Percentiles rank a stretch among this genome's conserved stretches.
Evolutionary conservation across 495 filamentous ascomycete genomes (phyloP).

Genomic region (Podospora fimiseda): DNA sequence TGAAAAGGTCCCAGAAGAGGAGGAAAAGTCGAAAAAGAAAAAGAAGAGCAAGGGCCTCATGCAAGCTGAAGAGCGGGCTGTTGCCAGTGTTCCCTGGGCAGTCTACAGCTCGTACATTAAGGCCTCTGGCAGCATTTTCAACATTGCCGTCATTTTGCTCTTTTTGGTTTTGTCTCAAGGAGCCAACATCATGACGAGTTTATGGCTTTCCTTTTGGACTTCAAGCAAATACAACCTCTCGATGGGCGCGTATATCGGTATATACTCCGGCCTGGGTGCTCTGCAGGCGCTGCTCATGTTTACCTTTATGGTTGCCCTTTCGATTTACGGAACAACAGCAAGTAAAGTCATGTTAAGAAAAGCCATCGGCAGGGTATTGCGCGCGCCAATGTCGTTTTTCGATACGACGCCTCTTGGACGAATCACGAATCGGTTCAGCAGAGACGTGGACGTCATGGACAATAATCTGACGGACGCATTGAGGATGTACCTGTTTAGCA

Average conservation of each 20-base stretch:
- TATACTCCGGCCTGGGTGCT: slow-evolving; percentile 73
- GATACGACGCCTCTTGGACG: slow-evolving; percentile 94
- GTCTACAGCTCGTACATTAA: slow-evolving; percentile 76
- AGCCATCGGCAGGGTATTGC: slow-evolving; percentile 74
- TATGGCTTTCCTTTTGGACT: slow-evolving; percentile 95
- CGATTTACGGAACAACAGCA: slow-evolving; percentile 71
- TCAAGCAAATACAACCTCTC: slow-evolving; percentile 61
- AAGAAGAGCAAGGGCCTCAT: slow-evolving; percentile 66
- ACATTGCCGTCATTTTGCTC: slow-evolving; percentile 56
- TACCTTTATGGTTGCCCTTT: slow-evolving; percentile 52
- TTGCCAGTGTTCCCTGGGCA: slow-evolving; percentile 73
- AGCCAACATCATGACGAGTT: slow-evolving; percentile 74
- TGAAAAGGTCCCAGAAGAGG: slow-evolving; percentile 37
- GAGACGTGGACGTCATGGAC: slow-evolving; percentile 94
- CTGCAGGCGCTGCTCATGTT: slow-evolving; percentile 76
- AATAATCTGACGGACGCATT: slow-evolving; percentile 86
- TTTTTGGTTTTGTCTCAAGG: slow-evolving; percentile 68
- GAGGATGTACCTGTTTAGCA: slow-evolving; percentile 84
- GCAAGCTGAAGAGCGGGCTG: slow-evolving; percentile 83
- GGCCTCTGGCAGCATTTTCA: slow-evolving; percentile 71
- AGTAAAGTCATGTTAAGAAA: slow-evolving; percentile 75
- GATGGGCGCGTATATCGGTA: slow-evolving; percentile 72
- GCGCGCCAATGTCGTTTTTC: slow-evolving; percentile 95
- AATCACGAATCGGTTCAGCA: slow-evolving; percentile 94
- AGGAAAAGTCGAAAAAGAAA: slow-evolving; percentile 53